phyloP scores from a whole-genome alignment of 805 yeast genomes.

The Sugiyamaella smithiae region DNA sequence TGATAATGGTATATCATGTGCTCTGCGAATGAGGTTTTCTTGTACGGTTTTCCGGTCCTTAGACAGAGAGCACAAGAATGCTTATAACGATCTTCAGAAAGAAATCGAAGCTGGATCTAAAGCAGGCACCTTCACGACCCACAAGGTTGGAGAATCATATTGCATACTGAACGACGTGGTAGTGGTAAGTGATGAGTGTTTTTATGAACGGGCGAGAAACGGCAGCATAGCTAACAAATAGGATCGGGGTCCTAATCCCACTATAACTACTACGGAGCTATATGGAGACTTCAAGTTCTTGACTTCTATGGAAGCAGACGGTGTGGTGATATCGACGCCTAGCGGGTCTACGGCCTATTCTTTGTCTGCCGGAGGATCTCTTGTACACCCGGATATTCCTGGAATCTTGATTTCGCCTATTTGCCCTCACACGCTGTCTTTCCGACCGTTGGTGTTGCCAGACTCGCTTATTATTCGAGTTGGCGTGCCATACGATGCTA shows the following conservation, averaged over 20 bases:
- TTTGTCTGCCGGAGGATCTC: constrained; percentile 87
- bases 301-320: constrained; percentile 67
- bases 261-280: constrained; percentile 50
- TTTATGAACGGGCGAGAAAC: background rate
- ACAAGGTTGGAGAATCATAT: constrained; percentile 33
- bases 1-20: constrained; percentile 45
- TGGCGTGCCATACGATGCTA: constrained; percentile 73
- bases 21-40: constrained; percentile 50
- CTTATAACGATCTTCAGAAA: constrained; percentile 21
- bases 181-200: constrained; percentile 27
- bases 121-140: constrained; percentile 28
- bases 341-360: constrained; percentile 87
- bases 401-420: constrained; percentile 91
- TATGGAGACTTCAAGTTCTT: constrained; percentile 48
- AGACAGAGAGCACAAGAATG: constrained; percentile 19
- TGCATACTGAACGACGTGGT: constrained; percentile 52
- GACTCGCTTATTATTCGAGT: constrained; percentile 81
- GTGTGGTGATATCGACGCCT: constrained; percentile 61
- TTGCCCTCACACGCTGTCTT: constrained; percentile 90
- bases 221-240: constrained; percentile 24
- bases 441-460: constrained; percentile 85
- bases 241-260: constrained; percentile 52
- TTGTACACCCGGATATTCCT: constrained; percentile 88
- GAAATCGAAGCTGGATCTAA: constrained; percentile 28
- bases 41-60: constrained; percentile 45